Percentiles rank a stretch among this genome's conserved stretches.
Conservation (phyloP, 129 eudicot genomes). For the Flaveria ramosissima region DNA sequence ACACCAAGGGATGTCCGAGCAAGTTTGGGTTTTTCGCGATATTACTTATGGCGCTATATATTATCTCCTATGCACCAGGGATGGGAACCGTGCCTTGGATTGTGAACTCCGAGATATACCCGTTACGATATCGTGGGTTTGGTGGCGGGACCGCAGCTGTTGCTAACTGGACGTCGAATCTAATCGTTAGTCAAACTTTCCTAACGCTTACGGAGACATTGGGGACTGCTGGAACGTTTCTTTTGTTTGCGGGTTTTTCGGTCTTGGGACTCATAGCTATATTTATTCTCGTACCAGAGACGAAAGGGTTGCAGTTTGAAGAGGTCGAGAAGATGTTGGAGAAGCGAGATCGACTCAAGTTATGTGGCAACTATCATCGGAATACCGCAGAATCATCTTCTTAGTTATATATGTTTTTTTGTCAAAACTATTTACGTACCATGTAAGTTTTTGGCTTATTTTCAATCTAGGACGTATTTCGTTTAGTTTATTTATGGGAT, state of each 20-base stretch:
- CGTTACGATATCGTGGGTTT: not conserved
- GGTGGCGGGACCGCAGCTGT: constrained; percentile 6
- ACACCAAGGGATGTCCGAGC: constrained; percentile 13
- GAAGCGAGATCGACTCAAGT: constrained; percentile 1
- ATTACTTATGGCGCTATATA: not conserved
- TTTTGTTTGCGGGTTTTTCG: constrained; percentile 20
- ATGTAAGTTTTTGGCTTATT: too few species aligned
- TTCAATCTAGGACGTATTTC: too few species aligned
- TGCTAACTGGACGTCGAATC: not conserved
- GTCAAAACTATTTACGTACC: too few species aligned
- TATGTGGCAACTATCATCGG: not conserved
- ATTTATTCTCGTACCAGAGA: constrained; percentile 45
- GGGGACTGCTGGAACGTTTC: constrained; percentile 24
- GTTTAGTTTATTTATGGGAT: too few species aligned
- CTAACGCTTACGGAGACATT: constrained; percentile 15
- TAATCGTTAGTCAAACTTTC: constrained; percentile 18
- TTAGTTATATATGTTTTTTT: not conserved
- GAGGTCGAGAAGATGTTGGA: constrained; percentile 54
- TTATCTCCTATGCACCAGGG: constrained; percentile 1
- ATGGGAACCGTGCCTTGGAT: constrained; percentile 24
- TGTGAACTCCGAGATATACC: constrained; percentile 13
- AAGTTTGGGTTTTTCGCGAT: not conserved
- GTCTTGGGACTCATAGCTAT: constrained; percentile 42
- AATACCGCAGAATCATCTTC: not conserved
- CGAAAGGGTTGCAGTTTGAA: constrained; percentile 62